These are phyloP conservation scores for Trametes gibbosa DNA, from an alignment of 768 basidiomycete genomes.

Conservation along the genomic window DNA sequence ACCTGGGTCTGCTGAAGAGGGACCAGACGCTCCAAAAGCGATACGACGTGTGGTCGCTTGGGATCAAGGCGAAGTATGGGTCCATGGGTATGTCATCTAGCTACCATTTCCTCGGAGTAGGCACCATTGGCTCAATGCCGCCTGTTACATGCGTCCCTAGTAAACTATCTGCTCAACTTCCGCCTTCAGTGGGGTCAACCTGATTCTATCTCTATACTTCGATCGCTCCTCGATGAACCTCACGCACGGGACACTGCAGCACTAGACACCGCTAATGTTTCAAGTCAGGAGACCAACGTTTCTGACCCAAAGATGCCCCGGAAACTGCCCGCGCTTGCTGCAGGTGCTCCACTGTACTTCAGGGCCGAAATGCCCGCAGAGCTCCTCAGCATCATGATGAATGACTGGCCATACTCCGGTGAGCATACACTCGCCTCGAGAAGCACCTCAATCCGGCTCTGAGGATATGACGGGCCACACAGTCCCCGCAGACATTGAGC, in stretches of 20 bases:
- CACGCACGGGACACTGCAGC: not conserved
- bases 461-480: not conserved
- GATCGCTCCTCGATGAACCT: constrained; percentile 45
- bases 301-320: constrained; percentile 1
- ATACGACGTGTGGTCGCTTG: constrained; percentile 58
- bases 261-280: not conserved
- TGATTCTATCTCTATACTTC: constrained; percentile 61
- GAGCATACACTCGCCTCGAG: constrained; percentile 12
- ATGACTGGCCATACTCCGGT: constrained; percentile 92
- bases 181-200: constrained; percentile 76
- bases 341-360: constrained; percentile 56
- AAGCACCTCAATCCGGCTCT: not conserved
- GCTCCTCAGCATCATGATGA: constrained; percentile 67
- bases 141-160: constrained; percentile 33
- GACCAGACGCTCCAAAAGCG: constrained; percentile 65
- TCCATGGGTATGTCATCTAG: constrained; percentile 50
- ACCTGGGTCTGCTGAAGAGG: constrained; percentile 77
- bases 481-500: constrained; percentile 73
- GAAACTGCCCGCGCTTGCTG: constrained; percentile 31
- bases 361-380: constrained; percentile 56
- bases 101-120: too few species aligned
- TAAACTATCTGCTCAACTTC: constrained; percentile 65
- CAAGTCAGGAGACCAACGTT: not conserved
- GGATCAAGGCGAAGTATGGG: constrained; percentile 58
- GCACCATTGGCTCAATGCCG: too few species aligned